Evolutionary conservation across 2,329 filamentous ascomycete species (phyloP), one percentile per base, ranked within the genome.

Genomic region (Nemania bipapillata): DNA sequence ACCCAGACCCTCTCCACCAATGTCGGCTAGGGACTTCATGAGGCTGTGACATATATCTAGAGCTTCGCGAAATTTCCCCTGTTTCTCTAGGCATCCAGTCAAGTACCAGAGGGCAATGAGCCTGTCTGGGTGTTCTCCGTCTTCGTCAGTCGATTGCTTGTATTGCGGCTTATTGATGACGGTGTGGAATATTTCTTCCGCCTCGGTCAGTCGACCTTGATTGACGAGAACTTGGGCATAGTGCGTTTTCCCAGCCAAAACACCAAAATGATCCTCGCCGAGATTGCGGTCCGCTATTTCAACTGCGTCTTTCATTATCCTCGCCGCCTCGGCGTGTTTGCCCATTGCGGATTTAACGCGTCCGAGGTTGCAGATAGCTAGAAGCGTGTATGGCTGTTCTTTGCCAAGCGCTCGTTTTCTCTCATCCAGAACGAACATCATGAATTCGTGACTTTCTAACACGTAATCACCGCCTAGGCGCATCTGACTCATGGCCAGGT

Each of bases 41-140:
- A 58, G 28, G 26, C 32, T 26, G 7, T 20, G 15, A 47, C 55
- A 58, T 15, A 47, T 17, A 15, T 58, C 40, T 26, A 58, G 40
- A 1, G 55, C 55, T n/a, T 58, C 40, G 9, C 17, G 12, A 11
- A 47, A 58, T 11, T 47, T 58, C 9, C 55, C 12, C 7, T n/a
- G 55, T 15, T 26, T 5, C 40, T 20, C 55, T 32, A 58, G 55
- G n/a, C n/a, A 5, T 24, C 30, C 40, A 8, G 40, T 8, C 9
- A 58, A 15, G 6, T 20, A n/a, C 24, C 40, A 58, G 0, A n/a
- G 5, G 55, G 30, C 17, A 17, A 12, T n/a, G 22, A 58, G n/a
- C 11, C 55, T 37, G n/a, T 58, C 55, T 15, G 17, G 55, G 40
- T 58, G 55, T 26, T 58, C 55, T 8, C 55, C 55, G 3, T 58